These are phyloP conservation scores for Mycena epipterygia DNA, from an alignment of 768 basidiomycete species.

Conservation along the genomic window DNA sequence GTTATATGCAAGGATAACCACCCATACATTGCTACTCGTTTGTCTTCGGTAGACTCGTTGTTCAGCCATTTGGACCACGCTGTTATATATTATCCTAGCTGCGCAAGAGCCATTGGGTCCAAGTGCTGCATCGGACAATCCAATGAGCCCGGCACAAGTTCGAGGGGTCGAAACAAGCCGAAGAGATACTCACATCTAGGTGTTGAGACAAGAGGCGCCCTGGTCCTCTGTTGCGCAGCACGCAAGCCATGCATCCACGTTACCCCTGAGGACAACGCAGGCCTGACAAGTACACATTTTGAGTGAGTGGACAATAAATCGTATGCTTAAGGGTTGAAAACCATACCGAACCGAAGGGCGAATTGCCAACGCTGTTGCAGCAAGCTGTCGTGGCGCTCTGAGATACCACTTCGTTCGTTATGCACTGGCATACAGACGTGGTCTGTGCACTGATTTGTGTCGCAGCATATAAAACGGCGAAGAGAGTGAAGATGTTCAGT, in stretches of 20 bases:
- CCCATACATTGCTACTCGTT: no score
- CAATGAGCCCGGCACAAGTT: not conserved
- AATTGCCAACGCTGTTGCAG: not conserved
- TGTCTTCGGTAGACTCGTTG: no score
- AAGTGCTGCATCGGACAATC: no score
- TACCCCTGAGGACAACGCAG: not conserved
- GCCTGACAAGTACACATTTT: slow-evolving; percentile 1
- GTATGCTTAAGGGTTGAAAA: not conserved
- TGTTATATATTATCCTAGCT: no score
- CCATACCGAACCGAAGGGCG: not conserved
- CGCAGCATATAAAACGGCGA: slow-evolving; percentile 1
- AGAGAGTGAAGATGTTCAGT: slow-evolving; percentile 2
- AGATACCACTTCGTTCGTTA: not conserved
- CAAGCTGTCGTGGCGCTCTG: not conserved
- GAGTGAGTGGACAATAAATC: slow-evolving; percentile 1
- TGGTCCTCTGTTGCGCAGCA: not conserved
- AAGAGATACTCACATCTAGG: slow-evolving; percentile 8
- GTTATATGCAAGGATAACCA: no score
- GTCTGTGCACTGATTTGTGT: slow-evolving; percentile 2
- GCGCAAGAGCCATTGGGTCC: no score
- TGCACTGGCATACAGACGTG: not conserved
- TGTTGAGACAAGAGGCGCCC: not conserved
- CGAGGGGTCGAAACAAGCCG: not conserved
- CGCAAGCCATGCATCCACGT: not conserved
- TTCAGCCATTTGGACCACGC: no score